A percentile compares a stretch with the other conserved stretches of the same genome.
Conservation (phyloP, 2,329 filamentous ascomycete genomes). For the Cadophora sp. region DNA sequence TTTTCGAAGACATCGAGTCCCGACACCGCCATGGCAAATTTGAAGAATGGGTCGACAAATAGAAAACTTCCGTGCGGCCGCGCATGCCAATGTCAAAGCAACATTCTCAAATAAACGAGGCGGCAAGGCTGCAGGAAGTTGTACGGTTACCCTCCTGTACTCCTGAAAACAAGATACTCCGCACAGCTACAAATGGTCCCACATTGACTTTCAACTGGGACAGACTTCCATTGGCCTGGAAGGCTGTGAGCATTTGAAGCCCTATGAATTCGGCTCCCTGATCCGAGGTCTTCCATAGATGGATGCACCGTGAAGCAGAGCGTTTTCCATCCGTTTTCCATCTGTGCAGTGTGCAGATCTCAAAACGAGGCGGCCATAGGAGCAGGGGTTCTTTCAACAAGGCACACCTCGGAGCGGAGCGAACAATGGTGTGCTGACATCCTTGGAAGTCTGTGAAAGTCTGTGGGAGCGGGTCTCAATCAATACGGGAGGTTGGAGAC, state of each 20-base stretch:
- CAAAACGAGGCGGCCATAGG: not conserved
- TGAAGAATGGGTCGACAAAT: not conserved
- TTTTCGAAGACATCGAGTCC: not conserved
- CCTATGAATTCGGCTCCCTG: not conserved
- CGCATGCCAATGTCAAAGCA: not conserved
- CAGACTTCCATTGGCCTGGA: not conserved
- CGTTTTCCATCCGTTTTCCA: not conserved
- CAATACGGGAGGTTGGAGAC: conserved; percentile 3
- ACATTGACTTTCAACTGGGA: too few species aligned
- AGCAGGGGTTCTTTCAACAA: not conserved
- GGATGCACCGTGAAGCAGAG: too few species aligned
- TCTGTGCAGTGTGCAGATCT: not conserved
- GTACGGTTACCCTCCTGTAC: not conserved
- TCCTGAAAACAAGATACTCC: too few species aligned
- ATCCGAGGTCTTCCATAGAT: conserved; percentile 2
- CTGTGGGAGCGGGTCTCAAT: conserved; percentile 1
- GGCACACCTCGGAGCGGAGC: conserved; percentile 9
- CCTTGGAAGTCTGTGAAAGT: not conserved
- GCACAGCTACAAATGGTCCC: too few species aligned
- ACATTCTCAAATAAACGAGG: not conserved
- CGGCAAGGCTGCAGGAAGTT: not conserved
- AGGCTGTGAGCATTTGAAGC: not conserved
- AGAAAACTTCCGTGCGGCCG: not conserved
- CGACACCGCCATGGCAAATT: not conserved
- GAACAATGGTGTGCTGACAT: conserved; percentile 6